phyloP scores from a whole-genome alignment of 495 filamentous ascomycete species.

The Trypethelium eluteriae region DNA sequence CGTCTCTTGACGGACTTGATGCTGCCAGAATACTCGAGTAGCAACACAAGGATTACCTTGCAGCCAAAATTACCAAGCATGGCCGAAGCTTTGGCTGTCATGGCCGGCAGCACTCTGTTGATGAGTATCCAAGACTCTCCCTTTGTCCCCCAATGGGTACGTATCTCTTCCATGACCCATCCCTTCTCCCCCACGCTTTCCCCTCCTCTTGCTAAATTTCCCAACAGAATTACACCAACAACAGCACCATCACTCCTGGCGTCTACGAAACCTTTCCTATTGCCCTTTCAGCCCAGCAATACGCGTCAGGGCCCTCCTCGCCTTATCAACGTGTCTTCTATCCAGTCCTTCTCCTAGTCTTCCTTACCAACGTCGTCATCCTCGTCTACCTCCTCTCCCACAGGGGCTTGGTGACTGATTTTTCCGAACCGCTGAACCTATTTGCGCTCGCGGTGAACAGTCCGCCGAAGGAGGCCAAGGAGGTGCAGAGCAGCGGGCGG shows the following conservation, averaged over 20 bases:
- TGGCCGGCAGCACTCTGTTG: conserved; percentile 57
- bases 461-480: conserved; percentile 41
- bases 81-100: conserved; percentile 59
- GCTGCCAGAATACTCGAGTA: conserved; percentile 22
- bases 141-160: conserved; percentile 36
- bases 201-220: conserved; percentile 4
- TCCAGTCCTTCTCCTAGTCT: conserved; percentile 51
- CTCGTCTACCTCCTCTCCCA: conserved; percentile 49
- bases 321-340: conserved; percentile 57
- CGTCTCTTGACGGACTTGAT: conserved; percentile 54
- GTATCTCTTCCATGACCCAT: background rate
- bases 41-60: conserved; percentile 20
- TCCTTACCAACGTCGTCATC: conserved; percentile 54
- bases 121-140: conserved; percentile 46
- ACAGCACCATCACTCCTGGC: conserved; percentile 15
- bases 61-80: conserved; percentile 50
- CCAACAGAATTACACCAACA: conserved; percentile 37
- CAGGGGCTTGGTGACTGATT: conserved; percentile 59
- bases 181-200: background rate
- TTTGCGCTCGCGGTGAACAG: conserved; percentile 64
- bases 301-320: conserved; percentile 51
- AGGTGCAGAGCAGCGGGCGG: background rate
- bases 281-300: conserved; percentile 49
- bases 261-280: conserved; percentile 49
- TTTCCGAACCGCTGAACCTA: conserved; percentile 65